These are phyloP conservation scores for Ceratocystiopsis minuta DNA, from an alignment of 2,329 filamentous ascomycete species.

Conservation along the genomic window DNA sequence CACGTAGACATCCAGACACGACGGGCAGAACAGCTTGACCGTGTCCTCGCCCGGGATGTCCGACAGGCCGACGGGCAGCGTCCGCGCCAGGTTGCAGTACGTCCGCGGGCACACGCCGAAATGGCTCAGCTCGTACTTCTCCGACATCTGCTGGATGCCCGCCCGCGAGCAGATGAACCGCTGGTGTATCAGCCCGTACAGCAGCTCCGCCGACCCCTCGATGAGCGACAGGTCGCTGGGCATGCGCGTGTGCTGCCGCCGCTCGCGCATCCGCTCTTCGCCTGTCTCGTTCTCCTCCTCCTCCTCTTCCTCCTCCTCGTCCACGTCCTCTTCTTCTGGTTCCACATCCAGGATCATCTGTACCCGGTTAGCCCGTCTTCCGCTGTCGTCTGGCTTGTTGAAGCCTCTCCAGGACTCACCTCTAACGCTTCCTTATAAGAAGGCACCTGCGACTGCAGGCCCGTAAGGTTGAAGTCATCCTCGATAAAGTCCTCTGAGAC, in stretches of 20 bases:
- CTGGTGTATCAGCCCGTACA: conserved; percentile 96
- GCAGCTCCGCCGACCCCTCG: conserved; percentile 91
- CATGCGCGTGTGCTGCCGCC: conserved; percentile 67
- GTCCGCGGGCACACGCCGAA: conserved; percentile 93
- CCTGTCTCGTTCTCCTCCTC: conserved; percentile 54
- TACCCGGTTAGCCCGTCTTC: not conserved
- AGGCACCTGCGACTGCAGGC: conserved; percentile 81
- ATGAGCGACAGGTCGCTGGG: conserved; percentile 88
- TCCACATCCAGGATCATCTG: conserved; percentile 97
- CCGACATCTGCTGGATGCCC: conserved; percentile 96
- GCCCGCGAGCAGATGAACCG: conserved; percentile 93
- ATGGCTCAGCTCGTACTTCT: conserved; percentile 94
- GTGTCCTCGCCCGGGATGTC: conserved; percentile 94
- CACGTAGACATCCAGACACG: conserved; percentile 91
- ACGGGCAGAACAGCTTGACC: conserved; percentile 95
- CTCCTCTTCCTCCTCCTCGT: conserved; percentile 65
- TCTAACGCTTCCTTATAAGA: conserved; percentile 99
- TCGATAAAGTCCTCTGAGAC: conserved; percentile 98
- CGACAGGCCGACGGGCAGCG: conserved; percentile 80
- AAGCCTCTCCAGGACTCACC: conserved; percentile 20
- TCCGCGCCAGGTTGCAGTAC: conserved; percentile 76
- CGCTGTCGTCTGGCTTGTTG: not conserved
- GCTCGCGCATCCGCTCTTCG: conserved; percentile 45
- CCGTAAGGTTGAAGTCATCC: conserved; percentile 98
- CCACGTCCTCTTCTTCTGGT: conserved; percentile 82